Evolutionary conservation across 345 rosid genomes (phyloP), one percentile per base, ranked within the genome.

Genomic region (Lepidium didymum): DNA sequence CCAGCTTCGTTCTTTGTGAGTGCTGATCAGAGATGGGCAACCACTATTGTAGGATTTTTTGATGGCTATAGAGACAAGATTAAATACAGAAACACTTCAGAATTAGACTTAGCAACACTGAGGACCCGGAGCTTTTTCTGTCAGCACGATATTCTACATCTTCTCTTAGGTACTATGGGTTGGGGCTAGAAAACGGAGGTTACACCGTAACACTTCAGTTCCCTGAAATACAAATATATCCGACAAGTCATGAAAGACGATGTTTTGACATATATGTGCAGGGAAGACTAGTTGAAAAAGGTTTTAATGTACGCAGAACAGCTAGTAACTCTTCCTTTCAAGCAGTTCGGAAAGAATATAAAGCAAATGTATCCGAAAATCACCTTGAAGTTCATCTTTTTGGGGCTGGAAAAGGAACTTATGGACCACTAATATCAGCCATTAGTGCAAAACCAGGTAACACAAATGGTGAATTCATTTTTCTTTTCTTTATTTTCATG

Each of bases 391-490:
- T 75, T n/a, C 78, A 75, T 67, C 65, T 75, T 37, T 75, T 19
- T 2, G 1, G 21, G 21, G 21, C 21, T 19, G 21, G 1, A 19
- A 19, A 19, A 29, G 78, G 78, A 25, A 75, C 54, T 29, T 75
- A 75, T 40, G 78, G 78, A 9, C 78, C 78, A 6, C 21, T 58
- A 42, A 36, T 74, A 11, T 83, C 90, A 5, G 85, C 90, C 33
- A 64, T 85, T 68, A 82, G 86, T 65, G 87, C 84, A 15, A 69
- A 68, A n/a, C 75, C 89, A 80, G 86, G 88, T 87, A 65, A 49
- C 16, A 25, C 7, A 7, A 34, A 54, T 14, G 2, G n/a, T 1
- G 4, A 23, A 46, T 8, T 19, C 21, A 19, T 19, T 35, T 16
- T 4, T 31, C 53, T 5, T 56, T 38, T 9, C 10, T 10, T 19